Evolutionary conservation across 1,284 basidiomycete genomes (phyloP), one percentile per base, ranked within the genome.

Genomic region (Amylostereum areolatum): DNA sequence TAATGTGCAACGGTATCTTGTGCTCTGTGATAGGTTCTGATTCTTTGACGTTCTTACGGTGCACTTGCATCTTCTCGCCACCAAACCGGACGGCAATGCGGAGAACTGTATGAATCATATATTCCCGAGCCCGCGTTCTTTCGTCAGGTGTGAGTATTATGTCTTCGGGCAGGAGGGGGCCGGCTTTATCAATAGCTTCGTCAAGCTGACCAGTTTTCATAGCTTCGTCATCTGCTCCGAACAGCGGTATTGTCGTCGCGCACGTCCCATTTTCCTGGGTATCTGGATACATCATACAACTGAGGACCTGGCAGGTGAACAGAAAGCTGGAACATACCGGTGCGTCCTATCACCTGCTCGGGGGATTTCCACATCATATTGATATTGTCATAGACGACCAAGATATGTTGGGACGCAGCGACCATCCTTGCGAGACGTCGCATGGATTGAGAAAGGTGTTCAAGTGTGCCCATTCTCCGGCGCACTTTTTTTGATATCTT

Each of bases 311-410:
- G 32, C 6, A 12, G n/a, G 11, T 12, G 24, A 3, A 18, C 47
- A 28, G n/a, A 28, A n/a, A 31, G n/a, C 24, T 30, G 4, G 42
- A 37, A 48, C 53, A 29, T 41, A 66, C 63, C 59, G 12, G 57
- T 63, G 7, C 61, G 57, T 2, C 67, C 66, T 4, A 70, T 32
- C 1, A 65, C 55, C 43, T 70, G 68, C 45, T 70, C 67, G 0
- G 66, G 60, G 7, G 54, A 52, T 3, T 55, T 54, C 27, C 59
- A 62, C 2, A 61, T 49, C 52, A 67, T 59, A 48, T 70, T 70
- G 34, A 70, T 67, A 48, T 70, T 70, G 52, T 71, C 66, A 50
- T 69, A 72, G 1, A 62, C 55, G 4, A 57, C 49, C 1, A 45
- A 56, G 43, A 57, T 61, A 0, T 58, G 40, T 0, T 56, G 54